Percentiles rank a stretch among this genome's conserved stretches.
These are phyloP conservation scores for Candida sp. DNA, from an alignment of 1,139 yeast species.

Conservation along the genomic window DNA sequence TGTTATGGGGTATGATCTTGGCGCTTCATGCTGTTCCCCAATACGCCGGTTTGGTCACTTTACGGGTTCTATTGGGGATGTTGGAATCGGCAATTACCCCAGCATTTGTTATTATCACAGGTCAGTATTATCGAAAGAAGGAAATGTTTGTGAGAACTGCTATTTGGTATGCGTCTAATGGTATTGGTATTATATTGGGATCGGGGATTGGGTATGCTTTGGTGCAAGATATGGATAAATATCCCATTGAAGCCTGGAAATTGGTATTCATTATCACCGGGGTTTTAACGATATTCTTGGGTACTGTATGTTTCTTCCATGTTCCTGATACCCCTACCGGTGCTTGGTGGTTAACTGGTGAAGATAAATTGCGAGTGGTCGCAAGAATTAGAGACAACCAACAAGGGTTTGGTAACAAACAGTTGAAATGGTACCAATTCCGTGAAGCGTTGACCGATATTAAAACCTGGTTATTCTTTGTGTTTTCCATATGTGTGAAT, in stretches of 20 bases:
- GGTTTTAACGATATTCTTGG: conserved; percentile 21
- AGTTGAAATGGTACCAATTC: conserved; percentile 52
- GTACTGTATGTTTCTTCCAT: conserved; percentile 18
- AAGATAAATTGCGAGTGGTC: conserved; percentile 41
- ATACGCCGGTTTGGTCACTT: conserved; percentile 27
- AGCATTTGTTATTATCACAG: conserved; percentile 50
- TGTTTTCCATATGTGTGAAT: conserved; percentile 22
- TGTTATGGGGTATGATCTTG: conserved; percentile 28
- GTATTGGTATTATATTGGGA: conserved; percentile 25
- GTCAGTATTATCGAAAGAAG: conserved; percentile 23
- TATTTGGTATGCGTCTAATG: conserved; percentile 30
- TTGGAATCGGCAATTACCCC: conserved; percentile 56
- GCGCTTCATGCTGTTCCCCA: conserved; percentile 25
- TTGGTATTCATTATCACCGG: conserved; percentile 30
- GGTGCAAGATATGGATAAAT: conserved; percentile 11
- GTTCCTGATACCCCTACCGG: conserved; percentile 27
- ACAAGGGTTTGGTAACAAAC: conserved; percentile 56
- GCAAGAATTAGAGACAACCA: conserved; percentile 35
- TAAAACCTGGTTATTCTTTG: conserved; percentile 40
- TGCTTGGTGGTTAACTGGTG: conserved; percentile 38
- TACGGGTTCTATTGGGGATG: conserved; percentile 43
- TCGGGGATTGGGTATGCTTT: conserved; percentile 22
- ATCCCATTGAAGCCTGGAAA: conserved; percentile 26
- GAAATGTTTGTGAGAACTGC: conserved; percentile 21
- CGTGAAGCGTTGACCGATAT: conserved; percentile 48